Base-by-base conservation (phyloP, 2,329 filamentous ascomycete species). In the Davidsoniella australis region DNA sequence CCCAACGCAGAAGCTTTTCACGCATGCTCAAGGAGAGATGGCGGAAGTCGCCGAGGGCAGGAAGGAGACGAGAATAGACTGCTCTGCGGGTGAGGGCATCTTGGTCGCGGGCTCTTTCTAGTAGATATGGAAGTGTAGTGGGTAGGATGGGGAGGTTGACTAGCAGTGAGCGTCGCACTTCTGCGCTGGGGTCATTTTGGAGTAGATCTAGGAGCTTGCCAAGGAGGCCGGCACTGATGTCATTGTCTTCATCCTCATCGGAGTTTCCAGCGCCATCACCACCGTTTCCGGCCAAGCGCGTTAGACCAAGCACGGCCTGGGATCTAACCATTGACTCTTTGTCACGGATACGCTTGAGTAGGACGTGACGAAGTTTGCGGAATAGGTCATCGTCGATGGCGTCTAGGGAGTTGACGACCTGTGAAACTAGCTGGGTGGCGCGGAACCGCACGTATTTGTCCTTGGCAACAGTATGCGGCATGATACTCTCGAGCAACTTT, bases 1-100 rank as follows among this genome's bases (percentile, higher is more conserved):
- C 91, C 91, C 91, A 98, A 38, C 91, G 78, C 24, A 98, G 73
- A 29, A 98, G 72, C 64, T 96, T 96, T 64, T 98, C 91, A 60
- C 91, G 75, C 80, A 96, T 94, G 1, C 84, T 86, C 20, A 98
- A 71, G 9, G 87, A 94, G 47, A 98, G 68, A 64, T 95, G 86
- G 48, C 91, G 78, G 65, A 98, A 98, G 64, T 98, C 91, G 10
- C 88, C 91, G 1, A 98, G 69, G 0, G 83, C 83, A 1, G 91
- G 91, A 4, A 98, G 69, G 5, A 98, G 71, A 36, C 84, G 78
- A 1, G 88, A 82, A 61, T 96, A 98, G 2, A 98, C 73, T 8
- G 86, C 82, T 53, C 88, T 74, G 53, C 91, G 74, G 3, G 88
- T 96, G 5, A 80, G 74, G 3, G 85, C 74, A 62, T 98, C 91